Percentiles rank a stretch among this genome's conserved stretches.
These are phyloP conservation scores for Rhizophlyctis rosea DNA, from an alignment of 192 early-diverging fungal species.

Conservation along the genomic window DNA sequence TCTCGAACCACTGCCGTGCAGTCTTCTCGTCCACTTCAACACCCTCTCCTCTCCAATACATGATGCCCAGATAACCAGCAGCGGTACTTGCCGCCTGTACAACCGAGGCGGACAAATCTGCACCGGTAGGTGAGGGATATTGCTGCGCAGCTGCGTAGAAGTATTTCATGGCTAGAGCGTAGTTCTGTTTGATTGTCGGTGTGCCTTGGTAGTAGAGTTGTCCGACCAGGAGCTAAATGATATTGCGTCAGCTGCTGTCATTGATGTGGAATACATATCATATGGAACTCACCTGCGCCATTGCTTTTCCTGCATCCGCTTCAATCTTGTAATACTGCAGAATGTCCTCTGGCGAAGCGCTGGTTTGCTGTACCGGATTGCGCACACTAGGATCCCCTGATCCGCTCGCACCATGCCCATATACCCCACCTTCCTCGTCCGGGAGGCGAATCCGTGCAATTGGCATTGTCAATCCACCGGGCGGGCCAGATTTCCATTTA, in stretches of 20 bases:
- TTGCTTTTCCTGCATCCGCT: constrained; percentile 60
- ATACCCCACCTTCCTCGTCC: constrained; percentile 79
- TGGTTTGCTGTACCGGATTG: neutral
- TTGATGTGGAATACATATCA: too few species aligned
- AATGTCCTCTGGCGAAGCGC: constrained; percentile 60
- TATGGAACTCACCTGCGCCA: constrained; percentile 47
- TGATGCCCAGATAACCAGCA: constrained; percentile 75
- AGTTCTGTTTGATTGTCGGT: constrained; percentile 48
- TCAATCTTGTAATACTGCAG: constrained; percentile 69
- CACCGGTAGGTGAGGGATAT: constrained; percentile 37
- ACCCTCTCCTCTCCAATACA: constrained; percentile 93
- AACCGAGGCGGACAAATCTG: constrained; percentile 7
- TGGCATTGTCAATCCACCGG: constrained; percentile 69
- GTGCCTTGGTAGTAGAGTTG: constrained; percentile 80
- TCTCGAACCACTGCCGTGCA: constrained; percentile 77
- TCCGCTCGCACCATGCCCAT: constrained; percentile 74
- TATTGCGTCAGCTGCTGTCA: neutral
- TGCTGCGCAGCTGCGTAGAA: constrained; percentile 53
- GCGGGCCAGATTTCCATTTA: constrained; percentile 71
- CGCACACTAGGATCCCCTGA: constrained; percentile 49
- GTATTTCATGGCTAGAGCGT: constrained; percentile 57
- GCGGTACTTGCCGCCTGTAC: constrained; percentile 62
- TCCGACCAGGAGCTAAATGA: constrained; percentile 61
- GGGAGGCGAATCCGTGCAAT: constrained; percentile 64
- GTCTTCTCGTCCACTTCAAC: constrained; percentile 51